Percentiles rank a stretch among this genome's conserved stretches.
Evolutionary conservation across 768 basidiomycete species (phyloP).

Genomic region (Boletales sp.): DNA sequence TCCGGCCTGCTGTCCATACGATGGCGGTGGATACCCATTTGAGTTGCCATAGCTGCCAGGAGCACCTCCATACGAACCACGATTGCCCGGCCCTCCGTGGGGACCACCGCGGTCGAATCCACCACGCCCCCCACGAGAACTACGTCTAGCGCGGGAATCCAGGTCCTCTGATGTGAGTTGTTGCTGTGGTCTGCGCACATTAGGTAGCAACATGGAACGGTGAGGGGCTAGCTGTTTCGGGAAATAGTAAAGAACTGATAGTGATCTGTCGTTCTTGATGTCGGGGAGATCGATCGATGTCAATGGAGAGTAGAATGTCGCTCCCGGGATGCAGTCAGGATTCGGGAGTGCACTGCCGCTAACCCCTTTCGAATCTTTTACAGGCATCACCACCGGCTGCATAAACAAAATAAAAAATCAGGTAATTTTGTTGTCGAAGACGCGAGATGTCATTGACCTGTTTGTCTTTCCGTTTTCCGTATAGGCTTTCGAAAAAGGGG

Average conservation of each 20-base stretch:
- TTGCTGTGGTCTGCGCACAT: slow-evolving; percentile 55
- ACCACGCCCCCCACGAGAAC: slow-evolving; percentile 46
- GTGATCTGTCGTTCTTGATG: slow-evolving; percentile 80
- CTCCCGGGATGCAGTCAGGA: slow-evolving; percentile 86
- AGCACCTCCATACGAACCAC: slow-evolving; percentile 20
- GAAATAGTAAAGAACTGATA: slow-evolving; percentile 87
- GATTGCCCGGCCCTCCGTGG: background rate
- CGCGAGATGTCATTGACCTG: slow-evolving; percentile 50
- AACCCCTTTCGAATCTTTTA: slow-evolving; percentile 69
- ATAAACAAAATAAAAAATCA: slow-evolving; percentile 8
- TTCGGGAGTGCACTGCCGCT: slow-evolving; percentile 79
- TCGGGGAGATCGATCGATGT: slow-evolving; percentile 59
- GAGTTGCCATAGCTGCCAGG: slow-evolving; percentile 5
- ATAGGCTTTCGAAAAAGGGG: slow-evolving; percentile 82
- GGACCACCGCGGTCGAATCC: slow-evolving; percentile 34
- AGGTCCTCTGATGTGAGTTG: slow-evolving; percentile 67
- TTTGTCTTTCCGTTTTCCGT: slow-evolving; percentile 78
- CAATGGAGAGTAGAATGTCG: slow-evolving; percentile 82
- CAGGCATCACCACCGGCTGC: slow-evolving; percentile 74
- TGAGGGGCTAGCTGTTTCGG: slow-evolving; percentile 86
- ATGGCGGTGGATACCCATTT: slow-evolving; percentile 18
- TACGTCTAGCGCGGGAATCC: slow-evolving; percentile 56
- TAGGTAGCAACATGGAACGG: slow-evolving; percentile 76
- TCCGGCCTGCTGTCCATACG: slow-evolving; percentile 18
- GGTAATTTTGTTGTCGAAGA: slow-evolving; percentile 4